These are phyloP conservation scores for Ceratobasidium sp. DNA, from an alignment of 1,284 basidiomycete species.

Conservation along the genomic window DNA sequence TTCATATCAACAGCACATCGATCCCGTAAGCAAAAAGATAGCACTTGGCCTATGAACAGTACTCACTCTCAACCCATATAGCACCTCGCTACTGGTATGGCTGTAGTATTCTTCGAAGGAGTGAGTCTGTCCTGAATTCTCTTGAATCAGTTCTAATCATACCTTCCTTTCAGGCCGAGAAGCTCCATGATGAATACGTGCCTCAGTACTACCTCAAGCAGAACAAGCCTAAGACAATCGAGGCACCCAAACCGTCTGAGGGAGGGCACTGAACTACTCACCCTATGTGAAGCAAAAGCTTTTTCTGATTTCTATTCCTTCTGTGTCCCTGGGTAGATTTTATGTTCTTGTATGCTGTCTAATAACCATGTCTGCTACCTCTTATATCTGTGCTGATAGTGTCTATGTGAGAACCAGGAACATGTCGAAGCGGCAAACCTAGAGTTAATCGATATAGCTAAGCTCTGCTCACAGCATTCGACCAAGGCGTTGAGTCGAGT, in stretches of 20 bases:
- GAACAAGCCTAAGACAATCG: slow-evolving; percentile 1
- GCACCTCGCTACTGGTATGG: slow-evolving; percentile 30
- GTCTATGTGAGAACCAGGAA: no score
- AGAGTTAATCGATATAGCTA: no score
- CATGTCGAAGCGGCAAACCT: no score
- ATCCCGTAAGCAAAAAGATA: slow-evolving; percentile 19
- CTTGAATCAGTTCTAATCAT: background rate
- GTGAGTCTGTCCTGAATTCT: background rate
- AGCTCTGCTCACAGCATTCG: no score
- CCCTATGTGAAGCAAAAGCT: background rate
- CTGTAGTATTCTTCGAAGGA: slow-evolving; percentile 27
- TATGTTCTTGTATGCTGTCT: background rate
- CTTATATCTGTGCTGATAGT: no score
- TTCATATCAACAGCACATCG: slow-evolving; percentile 2
- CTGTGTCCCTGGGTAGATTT: background rate
- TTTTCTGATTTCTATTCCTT: background rate
- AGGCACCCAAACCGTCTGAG: background rate
- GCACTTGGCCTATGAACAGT: background rate
- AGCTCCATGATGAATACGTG: background rate
- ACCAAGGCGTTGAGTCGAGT: no score
- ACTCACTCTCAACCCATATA: background rate
- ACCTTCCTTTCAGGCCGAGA: background rate
- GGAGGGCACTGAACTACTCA: background rate
- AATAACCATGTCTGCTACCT: slow-evolving; percentile 2
- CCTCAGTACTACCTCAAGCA: slow-evolving; percentile 15